Conservation (phyloP, 345 rosid species). For the Pistacia integerrima region DNA sequence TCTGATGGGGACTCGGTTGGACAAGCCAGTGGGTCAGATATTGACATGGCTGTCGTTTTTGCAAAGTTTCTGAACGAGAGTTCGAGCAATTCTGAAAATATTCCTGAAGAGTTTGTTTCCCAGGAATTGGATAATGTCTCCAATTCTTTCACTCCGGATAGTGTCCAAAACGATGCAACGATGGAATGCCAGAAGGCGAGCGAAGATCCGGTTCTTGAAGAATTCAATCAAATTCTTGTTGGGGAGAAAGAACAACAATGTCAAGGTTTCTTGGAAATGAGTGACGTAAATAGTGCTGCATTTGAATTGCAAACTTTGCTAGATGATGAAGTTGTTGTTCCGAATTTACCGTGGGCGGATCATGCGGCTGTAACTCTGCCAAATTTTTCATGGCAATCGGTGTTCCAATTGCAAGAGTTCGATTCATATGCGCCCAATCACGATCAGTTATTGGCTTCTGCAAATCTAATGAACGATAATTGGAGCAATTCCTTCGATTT, state of each 20-base stretch:
- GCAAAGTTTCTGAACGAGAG: conserved; percentile 60
- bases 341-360: conserved; percentile 37
- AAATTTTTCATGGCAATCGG: conserved; percentile 31
- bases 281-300: conserved; percentile 17
- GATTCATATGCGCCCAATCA: conserved; percentile 29
- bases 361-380: conserved; percentile 15
- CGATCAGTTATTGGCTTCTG: conserved; percentile 40
- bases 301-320: conserved; percentile 33
- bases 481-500: conserved; percentile 60
- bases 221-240: conserved; percentile 19
- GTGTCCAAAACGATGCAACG: conserved; percentile 12
- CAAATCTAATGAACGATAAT: conserved; percentile 41
- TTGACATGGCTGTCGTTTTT: conserved; percentile 75
- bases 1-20: conserved; percentile 1
- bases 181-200: conserved; percentile 19
- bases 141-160: conserved; percentile 23
- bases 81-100: not conserved
- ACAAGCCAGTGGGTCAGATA: conserved; percentile 31
- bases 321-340: conserved; percentile 48
- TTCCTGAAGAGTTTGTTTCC: conserved; percentile 5
- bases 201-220: not conserved
- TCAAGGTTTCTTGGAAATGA: conserved; percentile 23
- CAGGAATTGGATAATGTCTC: conserved; percentile 6
- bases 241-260: conserved; percentile 21
- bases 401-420: conserved; percentile 30